These are phyloP conservation scores for Wilcoxina mikolae DNA, from an alignment of 495 filamentous ascomycete genomes.

Conservation along the genomic window DNA sequence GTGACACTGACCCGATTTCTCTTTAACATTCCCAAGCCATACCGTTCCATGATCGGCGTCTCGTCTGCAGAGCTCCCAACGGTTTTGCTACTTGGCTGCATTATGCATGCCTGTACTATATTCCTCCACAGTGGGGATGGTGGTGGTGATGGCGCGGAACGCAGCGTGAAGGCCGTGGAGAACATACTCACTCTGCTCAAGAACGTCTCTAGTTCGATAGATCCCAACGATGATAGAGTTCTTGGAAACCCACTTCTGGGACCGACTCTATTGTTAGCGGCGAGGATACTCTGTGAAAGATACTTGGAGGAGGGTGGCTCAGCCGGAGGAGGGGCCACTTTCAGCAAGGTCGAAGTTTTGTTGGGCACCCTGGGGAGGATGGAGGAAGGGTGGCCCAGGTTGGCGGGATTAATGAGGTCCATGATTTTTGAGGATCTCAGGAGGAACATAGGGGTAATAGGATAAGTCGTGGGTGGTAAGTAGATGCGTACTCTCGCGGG, in stretches of 20 bases:
- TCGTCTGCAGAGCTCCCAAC: conserved; percentile 13
- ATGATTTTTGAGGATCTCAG: not conserved
- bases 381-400: not conserved
- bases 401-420: not conserved
- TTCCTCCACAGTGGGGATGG: conserved; percentile 9
- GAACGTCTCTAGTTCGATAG: not conserved
- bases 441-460: not conserved
- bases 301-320: not conserved
- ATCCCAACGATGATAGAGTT: not conserved
- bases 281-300: not conserved
- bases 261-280: not conserved
- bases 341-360: not conserved
- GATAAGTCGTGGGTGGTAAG: too few relatives aligned
- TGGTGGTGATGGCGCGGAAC: not conserved
- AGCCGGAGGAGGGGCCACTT: not conserved
- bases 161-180: not conserved
- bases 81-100: conserved; percentile 18
- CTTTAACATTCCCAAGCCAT: conserved; percentile 18
- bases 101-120: conserved; percentile 24
- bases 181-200: not conserved
- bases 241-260: conserved; percentile 1
- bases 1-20: conserved; percentile 21
- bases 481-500: too few relatives aligned
- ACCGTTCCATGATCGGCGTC: conserved; percentile 14
- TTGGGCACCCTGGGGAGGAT: not conserved